Percentiles rank a stretch among this genome's conserved stretches.
Conservation (phyloP, 768 basidiomycete genomes). For the Polyporus arcularius region DNA sequence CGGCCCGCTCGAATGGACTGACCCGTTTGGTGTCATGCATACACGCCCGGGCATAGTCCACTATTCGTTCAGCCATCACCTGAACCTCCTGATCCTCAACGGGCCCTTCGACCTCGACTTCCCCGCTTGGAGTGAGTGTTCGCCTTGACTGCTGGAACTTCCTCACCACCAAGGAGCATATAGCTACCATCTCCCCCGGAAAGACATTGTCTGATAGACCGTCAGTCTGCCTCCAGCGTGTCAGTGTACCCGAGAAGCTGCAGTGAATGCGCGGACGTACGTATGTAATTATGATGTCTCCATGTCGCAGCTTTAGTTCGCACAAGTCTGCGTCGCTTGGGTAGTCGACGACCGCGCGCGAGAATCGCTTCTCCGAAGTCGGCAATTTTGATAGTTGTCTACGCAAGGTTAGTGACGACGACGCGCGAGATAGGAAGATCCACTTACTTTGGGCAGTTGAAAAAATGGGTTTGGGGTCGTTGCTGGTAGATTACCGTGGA, state of each 20-base stretch:
- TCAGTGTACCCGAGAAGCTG: background rate
- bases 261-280: constrained; percentile 31
- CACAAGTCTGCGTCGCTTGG: constrained; percentile 45
- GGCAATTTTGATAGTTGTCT: constrained; percentile 42
- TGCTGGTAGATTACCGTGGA: constrained; percentile 59
- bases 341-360: constrained; percentile 34
- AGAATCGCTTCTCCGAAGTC: constrained; percentile 19
- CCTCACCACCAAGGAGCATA: constrained; percentile 67
- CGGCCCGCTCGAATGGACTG: constrained; percentile 76
- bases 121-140: constrained; percentile 7
- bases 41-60: constrained; percentile 66
- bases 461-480: constrained; percentile 43
- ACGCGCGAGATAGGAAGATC: constrained; percentile 9
- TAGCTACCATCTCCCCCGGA: constrained; percentile 65
- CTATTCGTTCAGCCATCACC: constrained; percentile 69
- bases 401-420: background rate
- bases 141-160: constrained; percentile 20
- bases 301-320: constrained; percentile 51
- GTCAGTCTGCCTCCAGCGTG: constrained; percentile 44
- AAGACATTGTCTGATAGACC: constrained; percentile 62
- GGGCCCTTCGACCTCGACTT: constrained; percentile 23
- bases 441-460: constrained; percentile 50
- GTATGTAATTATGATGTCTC: constrained; percentile 53
- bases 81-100: constrained; percentile 66
- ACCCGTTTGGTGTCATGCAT: constrained; percentile 66